Evolutionary conservation across 176 grass and related monocot genomes (phyloP), one percentile per base, ranked within the genome.

Genomic region (Oryza longistaminata): DNA sequence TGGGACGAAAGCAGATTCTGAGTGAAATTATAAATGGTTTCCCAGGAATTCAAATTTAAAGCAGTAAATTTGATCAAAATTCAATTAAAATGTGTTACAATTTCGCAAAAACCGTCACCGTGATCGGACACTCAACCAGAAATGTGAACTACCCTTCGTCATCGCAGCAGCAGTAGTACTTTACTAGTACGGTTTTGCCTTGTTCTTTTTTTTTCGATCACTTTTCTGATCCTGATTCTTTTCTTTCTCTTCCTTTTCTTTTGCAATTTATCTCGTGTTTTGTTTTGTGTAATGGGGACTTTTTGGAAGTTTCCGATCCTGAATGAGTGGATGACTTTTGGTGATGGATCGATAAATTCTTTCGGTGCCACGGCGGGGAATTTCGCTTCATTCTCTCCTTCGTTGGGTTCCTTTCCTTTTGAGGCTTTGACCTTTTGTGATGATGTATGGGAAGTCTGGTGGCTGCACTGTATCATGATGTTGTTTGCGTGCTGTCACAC

Each of bases 301-400:
- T 86, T 90, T 86, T 90, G 84, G 88, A 90, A 90, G 68, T 60
- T 83, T 87, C 68, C 68, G 45, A 39, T 78, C 80, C 68, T 14
- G 67, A 48, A 83, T 22, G 58, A 27, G n/a, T 49, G 11, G 46
- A 4, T 61, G 55, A 55, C 21, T 40, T 61, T 60, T 21, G 21
- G 55, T 17, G 50, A 37, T 26, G 77, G 66, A n/a, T 7, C 65
- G 35, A 37, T 37, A 37, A 37, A 37, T 37, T 37, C 35, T 6
- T 37, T 37, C 35, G 35, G 35, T 37, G 4, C 35, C 35, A 37
- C 5, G 50, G 64, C 50, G 42, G 73, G 71, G 43, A 90, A 68
- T 90, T 90, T 83, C 73, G 35, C 73, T 82, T 44, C 83, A 72
- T 82, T 82, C 72, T 66, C 52, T 14, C 37, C 17, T 17, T 31